Conservation (phyloP, 2,329 filamentous ascomycete species). For the Dactylellina parvicollis region DNA sequence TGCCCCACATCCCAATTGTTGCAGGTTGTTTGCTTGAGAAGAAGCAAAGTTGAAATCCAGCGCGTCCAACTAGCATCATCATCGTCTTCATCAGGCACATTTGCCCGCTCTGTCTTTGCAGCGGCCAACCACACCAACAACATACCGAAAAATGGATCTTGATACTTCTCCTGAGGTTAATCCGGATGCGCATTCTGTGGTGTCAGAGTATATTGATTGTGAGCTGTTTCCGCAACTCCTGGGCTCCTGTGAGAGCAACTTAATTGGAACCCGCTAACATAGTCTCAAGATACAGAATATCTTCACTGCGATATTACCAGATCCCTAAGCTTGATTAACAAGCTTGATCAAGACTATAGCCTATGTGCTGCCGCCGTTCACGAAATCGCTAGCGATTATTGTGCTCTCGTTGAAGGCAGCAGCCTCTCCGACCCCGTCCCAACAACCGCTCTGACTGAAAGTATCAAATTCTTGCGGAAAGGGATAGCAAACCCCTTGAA, state of each 20-base stretch:
- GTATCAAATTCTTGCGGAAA: conserved; percentile 66
- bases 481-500: conserved; percentile 70
- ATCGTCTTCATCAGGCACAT: no score
- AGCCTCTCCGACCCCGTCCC: conserved; percentile 62
- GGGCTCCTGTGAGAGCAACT: not conserved
- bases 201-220: conserved; percentile 51
- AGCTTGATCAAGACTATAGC: conserved; percentile 71
- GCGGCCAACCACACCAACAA: no score
- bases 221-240: not conserved
- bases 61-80: no score
- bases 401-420: conserved; percentile 63
- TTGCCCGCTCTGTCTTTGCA: no score
- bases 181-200: conserved; percentile 40
- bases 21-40: no score
- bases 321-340: conserved; percentile 72
- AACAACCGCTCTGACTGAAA: conserved; percentile 58
- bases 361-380: conserved; percentile 68
- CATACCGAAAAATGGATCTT: not conserved
- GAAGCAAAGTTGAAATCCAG: no score
- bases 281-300: conserved; percentile 68
- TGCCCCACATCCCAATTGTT: no score
- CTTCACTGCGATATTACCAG: conserved; percentile 74
- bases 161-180: conserved; percentile 7
- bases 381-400: conserved; percentile 69
- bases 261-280: not conserved